These are phyloP conservation scores for Hypoxylon intermedium DNA, from an alignment of 495 filamentous ascomycete genomes.

Conservation along the genomic window DNA sequence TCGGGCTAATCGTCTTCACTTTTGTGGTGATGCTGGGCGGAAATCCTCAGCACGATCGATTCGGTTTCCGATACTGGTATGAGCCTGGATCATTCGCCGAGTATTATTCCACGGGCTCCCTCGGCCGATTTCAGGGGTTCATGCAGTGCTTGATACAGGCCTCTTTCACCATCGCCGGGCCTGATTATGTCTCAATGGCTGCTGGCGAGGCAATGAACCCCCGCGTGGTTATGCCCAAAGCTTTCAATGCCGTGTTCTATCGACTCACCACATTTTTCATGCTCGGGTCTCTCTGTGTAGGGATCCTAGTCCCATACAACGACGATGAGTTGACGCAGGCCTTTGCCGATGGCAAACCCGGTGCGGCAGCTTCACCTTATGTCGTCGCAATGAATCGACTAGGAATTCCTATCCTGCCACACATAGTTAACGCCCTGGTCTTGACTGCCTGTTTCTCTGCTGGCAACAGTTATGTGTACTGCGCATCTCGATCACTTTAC, in stretches of 20 bases:
- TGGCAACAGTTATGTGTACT: conserved; percentile 79
- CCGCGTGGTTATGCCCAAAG: conserved; percentile 63
- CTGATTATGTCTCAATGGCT: conserved; percentile 76
- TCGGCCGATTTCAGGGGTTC: conserved; percentile 71
- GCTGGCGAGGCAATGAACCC: conserved; percentile 74
- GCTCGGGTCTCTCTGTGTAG: conserved; percentile 67
- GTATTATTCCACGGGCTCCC: conserved; percentile 60
- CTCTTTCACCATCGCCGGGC: conserved; percentile 73
- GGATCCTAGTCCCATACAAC: conserved; percentile 64
- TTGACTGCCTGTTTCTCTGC: conserved; percentile 74
- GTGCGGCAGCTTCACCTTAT: conserved; percentile 74
- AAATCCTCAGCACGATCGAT: conserved; percentile 67
- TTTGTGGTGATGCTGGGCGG: conserved; percentile 74
- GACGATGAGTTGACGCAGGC: conserved; percentile 56
- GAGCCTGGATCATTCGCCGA: conserved; percentile 71
- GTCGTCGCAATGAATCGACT: conserved; percentile 78
- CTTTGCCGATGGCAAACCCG: conserved; percentile 53
- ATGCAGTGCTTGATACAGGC: conserved; percentile 70
- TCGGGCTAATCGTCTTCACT: conserved; percentile 67
- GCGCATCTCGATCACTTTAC: conserved; percentile 71
- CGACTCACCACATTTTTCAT: conserved; percentile 73
- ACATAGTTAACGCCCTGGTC: conserved; percentile 74
- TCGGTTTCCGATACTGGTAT: conserved; percentile 75
- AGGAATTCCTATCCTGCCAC: conserved; percentile 65
- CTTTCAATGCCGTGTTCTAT: conserved; percentile 73